These are phyloP conservation scores for Heritiera littoralis DNA, from an alignment of 345 rosid genomes.

Conservation along the genomic window DNA sequence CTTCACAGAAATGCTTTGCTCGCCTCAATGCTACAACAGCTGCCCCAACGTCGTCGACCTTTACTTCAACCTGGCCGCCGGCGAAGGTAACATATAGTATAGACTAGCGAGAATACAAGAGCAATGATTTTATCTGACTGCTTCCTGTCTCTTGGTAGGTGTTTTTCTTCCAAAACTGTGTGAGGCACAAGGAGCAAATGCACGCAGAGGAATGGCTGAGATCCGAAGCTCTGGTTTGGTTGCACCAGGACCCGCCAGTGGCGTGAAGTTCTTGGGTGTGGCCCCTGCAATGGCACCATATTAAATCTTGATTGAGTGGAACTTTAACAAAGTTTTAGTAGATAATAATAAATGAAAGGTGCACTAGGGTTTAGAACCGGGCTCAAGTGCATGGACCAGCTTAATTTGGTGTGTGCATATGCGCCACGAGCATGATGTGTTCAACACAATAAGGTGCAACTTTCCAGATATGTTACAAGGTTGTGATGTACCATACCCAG, in stretches of 20 bases:
- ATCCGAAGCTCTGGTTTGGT: conserved; percentile 60
- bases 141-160: conserved; percentile 38
- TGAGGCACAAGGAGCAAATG: conserved; percentile 47
- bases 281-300: conserved; percentile 13
- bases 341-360: not conserved
- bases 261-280: conserved; percentile 3
- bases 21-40: conserved; percentile 62
- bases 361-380: not conserved
- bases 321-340: not conserved
- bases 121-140: not conserved
- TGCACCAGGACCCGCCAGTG: conserved; percentile 47
- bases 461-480: not conserved
- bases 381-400: not conserved
- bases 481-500: not conserved
- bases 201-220: conserved; percentile 61
- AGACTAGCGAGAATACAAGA: not conserved
- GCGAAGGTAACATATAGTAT: conserved; percentile 58
- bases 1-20: conserved; percentile 68
- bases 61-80: conserved; percentile 85
- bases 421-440: not conserved
- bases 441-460: conserved; percentile 8
- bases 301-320: not conserved
- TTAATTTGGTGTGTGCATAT: not conserved
- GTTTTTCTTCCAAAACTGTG: conserved; percentile 79
- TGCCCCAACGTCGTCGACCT: conserved; percentile 87